Evolutionary conservation across 2,329 filamentous ascomycete species (phyloP), one percentile per base, ranked within the genome.

Genomic region (Tolypocladium ophioglossoides): DNA sequence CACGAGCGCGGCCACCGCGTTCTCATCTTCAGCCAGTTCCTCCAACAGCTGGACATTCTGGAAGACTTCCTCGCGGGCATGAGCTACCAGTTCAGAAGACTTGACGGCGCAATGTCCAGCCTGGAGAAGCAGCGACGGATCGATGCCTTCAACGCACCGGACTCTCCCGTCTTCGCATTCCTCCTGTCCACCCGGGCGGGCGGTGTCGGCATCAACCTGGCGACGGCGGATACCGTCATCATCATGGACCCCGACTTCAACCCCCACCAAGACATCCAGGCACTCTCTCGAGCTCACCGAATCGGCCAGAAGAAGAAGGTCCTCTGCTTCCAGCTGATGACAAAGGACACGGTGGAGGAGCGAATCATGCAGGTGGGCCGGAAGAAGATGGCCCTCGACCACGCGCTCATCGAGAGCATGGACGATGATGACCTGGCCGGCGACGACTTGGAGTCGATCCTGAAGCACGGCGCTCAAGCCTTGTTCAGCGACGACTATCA

Each of bases 221-320:
- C 94, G 0, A 96, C 91, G 9, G 94, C 94, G 3, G 94, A 99
- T 65, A 99, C 94, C 0, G 95, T 99, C 57, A 96, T 99, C 59
- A 96, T 99, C 60, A 83, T 97, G 60, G 91, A 99, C 63, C 90
- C 90, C 0, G 94, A 99, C 66, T 97, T 95, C 75, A 99, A 99
- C 58, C 94, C 94, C 0, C 94, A 99, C 65, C 94, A 99, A 70
- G 95, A 99, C 64, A 87, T 99, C 41, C 94, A 99, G 68, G 94
- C 94, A 0, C 78, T 99, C 34, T 95, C 92, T 34, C 85, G 95
- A 59, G 94, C 92, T 20, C 94, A 99, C 70, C 86, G 94, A 30
- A 97, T 99, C 58, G 95, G 95, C 0, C 95, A 99, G 70, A 90
- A 91, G 69, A 91, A 94, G 61, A 96, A 95, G 63, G 94, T 99